Evolutionary conservation across 73 alveolate species (phyloP), one percentile per base, ranked within the genome.

Genomic region (Breviolum minutum): DNA sequence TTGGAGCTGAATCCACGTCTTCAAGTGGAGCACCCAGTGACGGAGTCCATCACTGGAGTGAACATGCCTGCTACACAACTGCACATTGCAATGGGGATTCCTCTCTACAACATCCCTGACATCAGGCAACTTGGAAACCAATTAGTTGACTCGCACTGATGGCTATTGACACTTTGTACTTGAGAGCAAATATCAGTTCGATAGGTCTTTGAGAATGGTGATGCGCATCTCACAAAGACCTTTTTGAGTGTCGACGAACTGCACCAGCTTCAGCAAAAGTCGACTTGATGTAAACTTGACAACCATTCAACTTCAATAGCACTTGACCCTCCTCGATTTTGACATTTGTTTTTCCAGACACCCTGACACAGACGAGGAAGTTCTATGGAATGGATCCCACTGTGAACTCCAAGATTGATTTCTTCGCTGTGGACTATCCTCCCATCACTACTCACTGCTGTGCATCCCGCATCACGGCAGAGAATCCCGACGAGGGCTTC

Each of bases 11-110:
- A 99, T 93, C 99, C 99, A 81, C 97, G 99, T 76, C 99, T 99
- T 16, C 95, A 94, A 69, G 99, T 99, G 86, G 99, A 99, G 89
- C 99, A 99, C 79, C 99, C 99, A 6, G 99, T 99, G 98, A 99
- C 99, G 16, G 99, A 99, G 94, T 99, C 95, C 77, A 99, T 99
- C 97, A 99, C 99, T 2, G 99, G 99, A 7, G 99, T 99, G 63
- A 99, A 99, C 97, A 95, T 99, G 84, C 99, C 99, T 20, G 99
- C 99, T 30, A 91, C 99, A 77, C 99, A 99, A 99, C 99, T 99
- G 90, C 99, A 99, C 85, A 97, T 99, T 19, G 99, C 99, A 74
- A 99, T 99, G 94, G 99, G 99, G 66, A 26, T 95, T 32, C 95
- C 99, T 29, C 95, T 95, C 81, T 69, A 83, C 95, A 81, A 77